Evolutionary conservation across 768 basidiomycete species (phyloP), one percentile per base, ranked within the genome.

Genomic region (Pulveroboletus sp.): DNA sequence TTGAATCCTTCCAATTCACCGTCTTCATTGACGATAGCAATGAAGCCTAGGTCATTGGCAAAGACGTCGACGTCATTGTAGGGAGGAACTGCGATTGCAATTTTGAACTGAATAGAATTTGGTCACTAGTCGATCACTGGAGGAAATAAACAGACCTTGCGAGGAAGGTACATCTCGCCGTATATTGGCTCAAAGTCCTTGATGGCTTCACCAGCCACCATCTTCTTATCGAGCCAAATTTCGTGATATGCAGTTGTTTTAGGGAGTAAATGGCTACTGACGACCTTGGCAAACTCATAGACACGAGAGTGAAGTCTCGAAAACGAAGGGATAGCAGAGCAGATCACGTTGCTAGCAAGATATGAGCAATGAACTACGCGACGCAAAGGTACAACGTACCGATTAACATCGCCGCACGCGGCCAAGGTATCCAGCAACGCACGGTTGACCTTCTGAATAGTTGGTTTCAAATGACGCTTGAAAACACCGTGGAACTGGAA

Each of bases 401-500:
- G 77, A 73, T 94, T 99, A 44, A 97, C 96, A 66, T 99, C 96
- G 62, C 96, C 96, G 65, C 96, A 98, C 21, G 96, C 96, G 43
- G 95, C 96, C 52, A 99, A 82, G 3, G 96, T 97, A 69, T 99
- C 96, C 51, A 99, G 75, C 58, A 97, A 64, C 21, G 78, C 84
- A 44, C 83, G 78, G 72, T 99, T 99, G 68, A 98, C 98, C 47
- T 83, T 91, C 72, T 96, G 94, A 56, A 99, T 97, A 15, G 93
- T 89, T 28, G 89, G 85, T 72, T 98, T 98, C 68, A 99, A 71
- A 67, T 99, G 93, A 55, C 80, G 80, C 76, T 99, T 99, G 75
- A 99, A 92, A 59, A 99, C 90, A 49, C 96, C 96, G 69, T 99
- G 96, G 79, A 96, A 98, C 71, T 99, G 96, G 86, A 98, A 99